Percentiles rank a stretch among this genome's conserved stretches.
These are phyloP conservation scores for Penicillium manginii DNA, from an alignment of 495 filamentous ascomycete genomes.

Conservation along the genomic window DNA sequence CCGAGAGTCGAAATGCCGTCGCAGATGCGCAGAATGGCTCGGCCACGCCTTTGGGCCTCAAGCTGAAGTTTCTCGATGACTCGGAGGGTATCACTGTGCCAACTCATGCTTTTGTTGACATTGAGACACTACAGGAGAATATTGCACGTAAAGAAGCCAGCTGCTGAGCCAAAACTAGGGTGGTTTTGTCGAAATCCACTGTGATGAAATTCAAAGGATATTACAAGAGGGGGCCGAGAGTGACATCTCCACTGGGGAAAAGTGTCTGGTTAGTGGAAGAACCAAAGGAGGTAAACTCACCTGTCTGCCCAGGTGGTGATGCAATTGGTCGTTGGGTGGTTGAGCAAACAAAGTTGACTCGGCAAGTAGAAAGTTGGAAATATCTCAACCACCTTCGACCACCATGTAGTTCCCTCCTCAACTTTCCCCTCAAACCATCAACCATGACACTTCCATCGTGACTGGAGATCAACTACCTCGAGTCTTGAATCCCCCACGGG, in stretches of 20 bases:
- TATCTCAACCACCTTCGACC: slow-evolving; percentile 18
- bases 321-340: not conserved
- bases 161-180: slow-evolving; percentile 9
- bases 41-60: slow-evolving; percentile 17
- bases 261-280: slow-evolving; percentile 18
- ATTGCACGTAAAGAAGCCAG: slow-evolving; percentile 6
- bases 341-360: not conserved
- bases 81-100: slow-evolving; percentile 19
- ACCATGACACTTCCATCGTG: slow-evolving; percentile 18
- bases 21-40: slow-evolving; percentile 2
- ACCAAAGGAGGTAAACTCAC: slow-evolving; percentile 13
- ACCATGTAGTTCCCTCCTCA: slow-evolving; percentile 10
- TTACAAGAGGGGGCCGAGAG: slow-evolving; percentile 4
- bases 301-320: not conserved
- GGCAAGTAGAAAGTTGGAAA: slow-evolving; percentile 15
- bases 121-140: slow-evolving; percentile 11
- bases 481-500: slow-evolving; percentile 13
- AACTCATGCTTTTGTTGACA: slow-evolving; percentile 22
- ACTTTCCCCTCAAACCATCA: slow-evolving; percentile 21
- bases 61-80: slow-evolving; percentile 17
- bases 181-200: slow-evolving; percentile 12
- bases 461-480: slow-evolving; percentile 17
- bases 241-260: slow-evolving; percentile 20
- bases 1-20: slow-evolving; percentile 15
- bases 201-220: slow-evolving; percentile 12